phyloP scores from a whole-genome alignment of 148 eudicot genomes.

The Rhododendron ferrugineum region DNA sequence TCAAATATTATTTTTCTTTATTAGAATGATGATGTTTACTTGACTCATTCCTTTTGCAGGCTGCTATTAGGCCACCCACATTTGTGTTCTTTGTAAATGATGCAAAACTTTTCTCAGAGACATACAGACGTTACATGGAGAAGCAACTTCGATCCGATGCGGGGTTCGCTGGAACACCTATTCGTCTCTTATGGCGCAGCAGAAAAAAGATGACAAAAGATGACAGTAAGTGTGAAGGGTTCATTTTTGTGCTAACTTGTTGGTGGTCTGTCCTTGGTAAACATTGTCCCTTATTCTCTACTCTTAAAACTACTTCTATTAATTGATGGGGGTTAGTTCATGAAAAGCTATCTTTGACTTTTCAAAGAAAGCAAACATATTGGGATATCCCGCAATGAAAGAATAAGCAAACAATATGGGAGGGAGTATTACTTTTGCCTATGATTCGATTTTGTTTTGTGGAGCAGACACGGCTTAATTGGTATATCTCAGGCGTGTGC shows the following conservation, averaged over 20 bases:
- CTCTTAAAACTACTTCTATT: neutral
- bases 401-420: neutral
- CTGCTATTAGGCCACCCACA: conserved; percentile 94
- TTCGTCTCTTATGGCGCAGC: conserved; percentile 98
- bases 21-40: neutral
- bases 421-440: too few species aligned
- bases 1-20: neutral
- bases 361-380: neutral
- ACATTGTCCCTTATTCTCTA: neutral
- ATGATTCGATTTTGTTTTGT: too few species aligned
- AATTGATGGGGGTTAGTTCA: neutral
- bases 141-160: conserved; percentile 90
- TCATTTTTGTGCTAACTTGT: neutral
- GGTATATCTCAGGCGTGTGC: neutral
- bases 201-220: conserved; percentile 57
- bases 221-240: conserved; percentile 34
- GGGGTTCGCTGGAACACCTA: conserved; percentile 88
- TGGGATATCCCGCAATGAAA: neutral
- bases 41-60: conserved; percentile 39
- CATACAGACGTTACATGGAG: conserved; percentile 95
- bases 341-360: neutral
- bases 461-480: too few species aligned
- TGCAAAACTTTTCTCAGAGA: conserved; percentile 84
- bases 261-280: neutral
- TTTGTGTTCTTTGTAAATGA: conserved; percentile 98